Percentiles rank a stretch among this genome's conserved stretches.
Conservation (phyloP, 1,139 yeast genomes). For the Diutina scorzettiae region DNA sequence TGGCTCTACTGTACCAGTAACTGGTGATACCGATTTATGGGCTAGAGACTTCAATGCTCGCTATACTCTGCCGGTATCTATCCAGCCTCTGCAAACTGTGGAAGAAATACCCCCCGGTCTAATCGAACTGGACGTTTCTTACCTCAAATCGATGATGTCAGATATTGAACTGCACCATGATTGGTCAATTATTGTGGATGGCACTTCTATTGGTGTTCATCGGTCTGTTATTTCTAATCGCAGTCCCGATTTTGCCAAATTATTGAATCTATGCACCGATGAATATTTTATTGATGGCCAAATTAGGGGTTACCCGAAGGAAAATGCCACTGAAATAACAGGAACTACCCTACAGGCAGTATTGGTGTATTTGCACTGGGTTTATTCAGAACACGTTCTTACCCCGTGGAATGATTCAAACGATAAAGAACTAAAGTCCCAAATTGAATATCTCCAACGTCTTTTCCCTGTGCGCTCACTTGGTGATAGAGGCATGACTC, state of each 20-base stretch:
- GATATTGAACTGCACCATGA: background rate
- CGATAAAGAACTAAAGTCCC: background rate
- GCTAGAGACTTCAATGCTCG: background rate
- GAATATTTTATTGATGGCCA: background rate
- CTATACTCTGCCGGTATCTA: background rate
- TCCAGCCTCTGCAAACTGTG: background rate
- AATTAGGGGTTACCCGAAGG: background rate
- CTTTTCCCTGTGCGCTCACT: slow-evolving; percentile 2
- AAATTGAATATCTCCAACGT: slow-evolving; percentile 3
- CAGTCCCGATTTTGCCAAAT: background rate
- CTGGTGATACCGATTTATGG: background rate
- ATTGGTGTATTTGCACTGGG: slow-evolving; percentile 21
- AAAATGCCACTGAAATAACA: background rate
- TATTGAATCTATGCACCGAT: background rate
- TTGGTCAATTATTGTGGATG: background rate
- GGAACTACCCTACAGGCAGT: slow-evolving; percentile 12
- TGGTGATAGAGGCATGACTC: slow-evolving; percentile 6
- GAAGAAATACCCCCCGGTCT: background rate
- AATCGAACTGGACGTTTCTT: background rate
- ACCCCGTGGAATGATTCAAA: slow-evolving; percentile 17
- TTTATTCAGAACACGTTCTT: slow-evolving; percentile 21
- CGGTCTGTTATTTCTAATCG: background rate
- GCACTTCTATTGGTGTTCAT: background rate
- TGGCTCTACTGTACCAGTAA: background rate
- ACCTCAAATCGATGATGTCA: background rate